Base-by-base conservation (phyloP, 768 basidiomycete species). In the Obba rivulosa region DNA sequence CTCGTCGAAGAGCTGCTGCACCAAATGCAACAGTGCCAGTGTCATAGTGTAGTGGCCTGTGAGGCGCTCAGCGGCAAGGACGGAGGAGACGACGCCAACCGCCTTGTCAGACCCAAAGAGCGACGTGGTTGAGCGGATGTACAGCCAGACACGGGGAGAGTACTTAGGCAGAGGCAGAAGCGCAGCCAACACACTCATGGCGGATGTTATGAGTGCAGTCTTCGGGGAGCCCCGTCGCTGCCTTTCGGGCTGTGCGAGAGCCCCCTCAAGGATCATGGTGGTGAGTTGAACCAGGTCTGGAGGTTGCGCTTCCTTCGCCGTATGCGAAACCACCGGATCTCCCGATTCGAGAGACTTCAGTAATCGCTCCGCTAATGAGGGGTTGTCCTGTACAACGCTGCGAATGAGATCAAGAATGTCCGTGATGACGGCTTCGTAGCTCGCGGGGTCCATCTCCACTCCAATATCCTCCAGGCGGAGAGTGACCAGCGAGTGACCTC, bases 81-180 rank as follows among this genome's bases (percentile, higher is more conserved):
- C 79, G 37, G 77, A 71, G 3, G 83, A 80, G 4, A 80, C 79
- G 51, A 80, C 79, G 9, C 79, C 81, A 24, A 73, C 66, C 5
- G 67, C 62, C 38, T 72, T 72, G 21, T 79, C 80, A 4, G 81
- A 72, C 16, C 87, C 85, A 57, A 95, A 91, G 22, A 96, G 74
- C 18, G 82, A 76, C 0, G 78, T 71, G 0, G 91, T 86, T 4
- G 87, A 86, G 11, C 91, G 83, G 17, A 94, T 78, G 58, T 87
- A 93, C 9, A 92, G 71, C 92, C 92, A 95, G 20, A 94, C 87
- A 2, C 86, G 78, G 54, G 81, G 80, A n/a, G 88, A 86, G 58
- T 85, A 85, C 39, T 71, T 74, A 1, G 87, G 87, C 11, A 88
- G 68, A 1, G 82, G 78, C 31, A 93, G 75, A 24, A 94, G 74